Evolutionary conservation across 2,329 filamentous ascomycete genomes (phyloP), one percentile per base, ranked within the genome.

Genomic region (Magnaporthiopsis poae): DNA sequence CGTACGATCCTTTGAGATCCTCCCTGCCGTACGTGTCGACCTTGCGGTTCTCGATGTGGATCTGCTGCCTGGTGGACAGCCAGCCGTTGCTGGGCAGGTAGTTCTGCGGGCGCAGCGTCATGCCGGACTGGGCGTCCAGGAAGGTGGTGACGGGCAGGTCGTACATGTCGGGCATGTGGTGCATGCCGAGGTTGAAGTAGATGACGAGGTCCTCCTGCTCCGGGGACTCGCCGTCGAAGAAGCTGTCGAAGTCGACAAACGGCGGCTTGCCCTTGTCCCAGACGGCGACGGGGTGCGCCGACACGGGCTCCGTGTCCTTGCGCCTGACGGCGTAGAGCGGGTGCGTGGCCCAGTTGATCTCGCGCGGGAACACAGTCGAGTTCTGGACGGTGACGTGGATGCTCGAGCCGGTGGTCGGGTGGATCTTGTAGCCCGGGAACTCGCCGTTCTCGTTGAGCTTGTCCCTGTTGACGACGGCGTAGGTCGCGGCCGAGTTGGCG

Each of bases 351-450:
- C 52, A 60, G 63, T 60, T 31, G 46, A 60, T 60, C 39, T 56
- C 39, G 29, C 52, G 39, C 27, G 39, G 39, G 46, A 60, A 56
- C 27, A 64, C 52, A 21, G 39, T 64, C 39, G 63, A 64, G 63
- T 64, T 60, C 63, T 64, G 63, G 25, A 64, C 46, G 35, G 63
- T 64, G 39, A 64, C 27, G 63, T 64, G 31, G 67, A 78, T 72
- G 39, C 39, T 60, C 1, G 52, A 56, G 63, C 63, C 63, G 29
- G 63, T 69, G 61, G 65, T 73, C 61, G 67, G 75, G 4, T 75
- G 72, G 69, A 79, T 77, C 59, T 77, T 73, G 69, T 78, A 79
- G 5, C 76, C 77, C 39, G 74, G 72, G 35, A 72, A 67, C 66
- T 76, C 72, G n/a, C 76, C 76, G 74, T 74, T 78, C 46, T 70